Conservation (phyloP, 345 rosid genomes). For the Ceriops zippeliana region DNA sequence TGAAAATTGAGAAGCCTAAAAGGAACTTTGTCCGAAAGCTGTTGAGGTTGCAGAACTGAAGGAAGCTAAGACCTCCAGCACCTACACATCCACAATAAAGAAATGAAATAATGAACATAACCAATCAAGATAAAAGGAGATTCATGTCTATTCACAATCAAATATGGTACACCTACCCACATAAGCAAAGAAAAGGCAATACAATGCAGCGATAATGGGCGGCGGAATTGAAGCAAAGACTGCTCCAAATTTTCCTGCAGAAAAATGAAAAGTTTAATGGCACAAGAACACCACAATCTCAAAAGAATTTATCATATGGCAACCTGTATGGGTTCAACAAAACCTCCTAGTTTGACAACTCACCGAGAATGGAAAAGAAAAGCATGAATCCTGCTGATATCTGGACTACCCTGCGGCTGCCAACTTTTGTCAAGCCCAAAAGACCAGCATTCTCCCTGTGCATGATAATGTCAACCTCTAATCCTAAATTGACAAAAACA, state of each 20-base stretch:
- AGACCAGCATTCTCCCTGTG: slow-evolving; percentile 92
- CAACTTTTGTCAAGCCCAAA: slow-evolving; percentile 81
- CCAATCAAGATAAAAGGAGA: neutral
- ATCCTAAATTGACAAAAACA: neutral
- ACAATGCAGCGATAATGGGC: slow-evolving; percentile 71
- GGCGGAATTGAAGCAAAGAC: slow-evolving; percentile 88
- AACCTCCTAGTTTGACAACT: slow-evolving; percentile 17
- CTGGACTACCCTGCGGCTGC: slow-evolving; percentile 93
- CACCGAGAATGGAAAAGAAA: slow-evolving; percentile 93
- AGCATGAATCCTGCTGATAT: slow-evolving; percentile 97
- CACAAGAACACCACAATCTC: slow-evolving; percentile 13
- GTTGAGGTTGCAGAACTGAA: slow-evolving; percentile 89
- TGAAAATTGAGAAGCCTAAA: slow-evolving; percentile 81
- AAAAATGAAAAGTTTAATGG: slow-evolving; percentile 3
- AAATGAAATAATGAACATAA: neutral
- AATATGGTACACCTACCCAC: slow-evolving; percentile 56
- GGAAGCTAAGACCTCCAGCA: slow-evolving; percentile 83
- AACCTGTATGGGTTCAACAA: slow-evolving; percentile 1
- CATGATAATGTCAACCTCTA: slow-evolving; percentile 1
- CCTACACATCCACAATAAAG: slow-evolving; percentile 38
- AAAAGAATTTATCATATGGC: slow-evolving; percentile 1
- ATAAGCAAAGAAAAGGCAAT: slow-evolving; percentile 86
- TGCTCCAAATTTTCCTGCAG: slow-evolving; percentile 92
- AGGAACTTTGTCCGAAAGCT: slow-evolving; percentile 76
- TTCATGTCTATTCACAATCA: neutral